Conservation (phyloP, 2,329 filamentous ascomycete species). For the Sporothrix phasma region DNA sequence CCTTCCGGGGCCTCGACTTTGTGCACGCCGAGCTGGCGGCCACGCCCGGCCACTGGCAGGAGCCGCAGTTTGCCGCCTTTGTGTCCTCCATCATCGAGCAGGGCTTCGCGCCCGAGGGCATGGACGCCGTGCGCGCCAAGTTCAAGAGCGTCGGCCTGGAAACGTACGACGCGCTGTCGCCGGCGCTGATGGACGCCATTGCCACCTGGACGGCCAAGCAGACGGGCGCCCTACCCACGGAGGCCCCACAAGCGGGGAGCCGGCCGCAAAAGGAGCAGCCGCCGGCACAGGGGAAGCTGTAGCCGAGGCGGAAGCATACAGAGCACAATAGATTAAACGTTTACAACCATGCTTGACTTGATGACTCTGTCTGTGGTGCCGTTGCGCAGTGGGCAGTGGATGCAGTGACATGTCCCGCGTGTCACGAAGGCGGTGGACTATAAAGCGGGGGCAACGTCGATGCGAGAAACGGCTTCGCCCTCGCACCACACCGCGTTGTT, state of each 20-base stretch:
- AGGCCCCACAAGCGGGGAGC: not conserved
- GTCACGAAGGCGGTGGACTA: too few relatives aligned
- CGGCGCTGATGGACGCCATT: conserved; percentile 52
- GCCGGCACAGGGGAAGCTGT: too few relatives aligned
- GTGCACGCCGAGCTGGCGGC: conserved; percentile 53
- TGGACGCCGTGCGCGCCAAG: conserved; percentile 43
- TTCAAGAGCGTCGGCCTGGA: conserved; percentile 46
- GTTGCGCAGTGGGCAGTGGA: too few relatives aligned
- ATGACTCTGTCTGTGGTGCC: too few relatives aligned
- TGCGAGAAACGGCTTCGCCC: too few relatives aligned
- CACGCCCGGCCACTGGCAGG: conserved; percentile 52
- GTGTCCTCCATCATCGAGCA: conserved; percentile 60
- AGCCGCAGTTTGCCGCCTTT: conserved; percentile 60
- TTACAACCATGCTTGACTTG: too few relatives aligned
- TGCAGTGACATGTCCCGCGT: too few relatives aligned
- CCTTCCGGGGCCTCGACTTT: conserved; percentile 61
- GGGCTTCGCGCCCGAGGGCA: conserved; percentile 46
- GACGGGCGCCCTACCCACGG: conserved; percentile 24
- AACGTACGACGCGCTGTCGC: conserved; percentile 53
- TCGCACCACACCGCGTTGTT: too few relatives aligned
- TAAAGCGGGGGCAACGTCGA: too few relatives aligned
- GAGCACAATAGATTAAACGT: too few relatives aligned
- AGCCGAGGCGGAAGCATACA: too few relatives aligned
- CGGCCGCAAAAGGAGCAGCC: too few relatives aligned
- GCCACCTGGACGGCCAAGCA: conserved; percentile 46